Conservation (phyloP, 169 alveolate species). For the Plasmodium gonderi region DNA sequence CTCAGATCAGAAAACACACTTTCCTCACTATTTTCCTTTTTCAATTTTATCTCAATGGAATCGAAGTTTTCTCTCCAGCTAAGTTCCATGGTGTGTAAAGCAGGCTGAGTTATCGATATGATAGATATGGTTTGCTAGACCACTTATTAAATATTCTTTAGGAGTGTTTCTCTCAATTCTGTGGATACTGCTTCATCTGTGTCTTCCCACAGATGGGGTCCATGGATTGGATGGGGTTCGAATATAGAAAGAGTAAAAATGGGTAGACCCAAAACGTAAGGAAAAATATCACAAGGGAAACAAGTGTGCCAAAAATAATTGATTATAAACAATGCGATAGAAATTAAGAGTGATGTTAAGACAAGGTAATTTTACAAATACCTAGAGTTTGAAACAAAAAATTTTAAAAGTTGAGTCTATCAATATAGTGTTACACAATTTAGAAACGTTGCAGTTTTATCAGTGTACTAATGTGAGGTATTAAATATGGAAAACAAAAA, state of each 20-base stretch:
- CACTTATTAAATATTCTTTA: too few species aligned
- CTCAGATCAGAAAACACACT: not conserved
- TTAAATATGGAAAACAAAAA: not conserved
- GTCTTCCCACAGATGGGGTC: too few species aligned
- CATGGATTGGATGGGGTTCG: too few species aligned
- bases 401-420: not conserved
- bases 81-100: slow-evolving; percentile 11
- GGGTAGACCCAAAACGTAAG: too few species aligned
- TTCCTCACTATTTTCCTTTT: not conserved
- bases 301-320: too few species aligned
- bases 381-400: not conserved
- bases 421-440: not conserved
- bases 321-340: too few species aligned
- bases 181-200: too few species aligned
- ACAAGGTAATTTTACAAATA: not conserved
- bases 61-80: slow-evolving; percentile 54
- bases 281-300: too few species aligned
- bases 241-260: too few species aligned
- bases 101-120: not conserved
- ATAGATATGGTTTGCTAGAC: too few species aligned
- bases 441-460: not conserved
- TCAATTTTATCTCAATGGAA: slow-evolving; percentile 19
- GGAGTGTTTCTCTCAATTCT: too few species aligned
- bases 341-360: too few species aligned
- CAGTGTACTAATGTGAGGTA: not conserved